Evolutionary conservation across 129 eudicot genomes (phyloP).

Genomic region (Tanacetum coccineum): DNA sequence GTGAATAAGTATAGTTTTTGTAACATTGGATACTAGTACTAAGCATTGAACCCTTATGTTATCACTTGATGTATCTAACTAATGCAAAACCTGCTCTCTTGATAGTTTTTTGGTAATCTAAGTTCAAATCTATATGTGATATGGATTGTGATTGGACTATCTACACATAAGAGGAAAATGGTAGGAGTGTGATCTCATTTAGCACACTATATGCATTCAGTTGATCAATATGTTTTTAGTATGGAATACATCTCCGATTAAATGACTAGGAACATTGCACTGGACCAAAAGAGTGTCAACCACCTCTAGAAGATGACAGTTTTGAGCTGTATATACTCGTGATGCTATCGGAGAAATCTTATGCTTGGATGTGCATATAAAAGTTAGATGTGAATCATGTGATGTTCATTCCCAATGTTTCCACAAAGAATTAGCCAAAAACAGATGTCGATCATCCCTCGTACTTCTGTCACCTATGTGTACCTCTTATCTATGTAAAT

Average conservation of each 20-base stretch:
- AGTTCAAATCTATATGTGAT: neutral
- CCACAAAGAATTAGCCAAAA: too few species aligned
- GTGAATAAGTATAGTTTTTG: neutral
- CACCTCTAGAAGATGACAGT: neutral
- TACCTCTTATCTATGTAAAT: too few species aligned
- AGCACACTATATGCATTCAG: neutral
- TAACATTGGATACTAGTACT: too few species aligned
- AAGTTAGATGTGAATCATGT: too few species aligned
- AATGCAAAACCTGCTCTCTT: neutral
- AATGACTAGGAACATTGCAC: neutral
- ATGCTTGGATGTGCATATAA: neutral
- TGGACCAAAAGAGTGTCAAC: neutral
- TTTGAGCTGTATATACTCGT: neutral
- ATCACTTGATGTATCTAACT: neutral
- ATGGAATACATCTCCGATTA: neutral
- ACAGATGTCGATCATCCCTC: too few species aligned
- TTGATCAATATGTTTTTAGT: neutral
- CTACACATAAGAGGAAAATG: neutral
- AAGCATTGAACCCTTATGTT: too few species aligned
- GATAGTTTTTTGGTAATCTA: neutral
- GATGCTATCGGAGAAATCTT: neutral
- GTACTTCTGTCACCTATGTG: too few species aligned
- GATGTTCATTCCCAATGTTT: neutral
- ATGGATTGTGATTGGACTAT: neutral
- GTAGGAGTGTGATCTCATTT: neutral